Evolutionary conservation across 83 land plant species (phyloP), one percentile per base, ranked within the genome.

Genomic region (Isoetes engelmannii): DNA sequence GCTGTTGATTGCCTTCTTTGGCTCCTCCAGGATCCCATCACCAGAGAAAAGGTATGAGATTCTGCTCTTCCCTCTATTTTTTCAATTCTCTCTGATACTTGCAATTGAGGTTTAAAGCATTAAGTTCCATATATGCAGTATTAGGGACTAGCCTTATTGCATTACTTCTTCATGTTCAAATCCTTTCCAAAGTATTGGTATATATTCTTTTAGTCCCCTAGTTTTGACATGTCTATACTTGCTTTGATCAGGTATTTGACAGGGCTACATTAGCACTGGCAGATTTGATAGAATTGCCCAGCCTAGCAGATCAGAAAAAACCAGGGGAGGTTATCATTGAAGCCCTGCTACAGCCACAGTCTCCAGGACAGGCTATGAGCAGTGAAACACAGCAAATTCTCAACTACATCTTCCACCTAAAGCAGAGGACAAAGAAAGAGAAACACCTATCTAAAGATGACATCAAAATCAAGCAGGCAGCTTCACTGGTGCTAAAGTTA

Each of bases 1-100:
- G 98, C 86, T 5, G 81, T 93, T 8, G 97, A 93, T 69, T 90
- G 92, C 59, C 83, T 93, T 20, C 56, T 93, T 44, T 80, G 87
- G 68, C 82, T 93, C 42, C 79, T 93, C 18, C 82, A 83, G 72
- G 98, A 93, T 76, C 69, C 67, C 18, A 55, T 46, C 5, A 86
- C 90, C 9, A 79, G 96, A 64, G 55, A 49, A 49, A 76, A 77
- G 71, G 85, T 80, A 54, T 68, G 48, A 18, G 13, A n/a, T n/a
- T n/a, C n/a, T n/a, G n/a, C n/a, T n/a, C n/a, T n/a, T n/a, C n/a
- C n/a, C n/a, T n/a, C n/a, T n/a, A n/a, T n/a, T n/a, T n/a, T n/a
- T n/a, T n/a, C n/a, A n/a, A n/a, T n/a, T n/a, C n/a, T n/a, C n/a
- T n/a, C n/a, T n/a, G n/a, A n/a, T n/a, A n/a, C n/a, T n/a, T n/a